Percentiles rank a stretch among this genome's conserved stretches.
Conservation (phyloP, 306 rosid genomes). For the Sechiopsis laciniata region DNA sequence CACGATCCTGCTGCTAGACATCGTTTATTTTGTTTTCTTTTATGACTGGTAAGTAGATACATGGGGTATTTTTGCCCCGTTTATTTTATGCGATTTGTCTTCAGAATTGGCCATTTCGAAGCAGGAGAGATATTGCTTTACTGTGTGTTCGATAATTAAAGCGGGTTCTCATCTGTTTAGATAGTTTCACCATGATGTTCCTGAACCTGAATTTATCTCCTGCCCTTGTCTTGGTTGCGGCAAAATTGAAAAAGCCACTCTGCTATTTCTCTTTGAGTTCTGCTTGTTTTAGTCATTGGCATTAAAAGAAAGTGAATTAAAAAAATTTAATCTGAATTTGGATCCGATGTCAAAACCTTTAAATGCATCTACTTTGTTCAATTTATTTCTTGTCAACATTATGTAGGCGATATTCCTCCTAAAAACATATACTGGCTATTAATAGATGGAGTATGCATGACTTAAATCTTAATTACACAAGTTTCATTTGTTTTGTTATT, state of each 20-base stretch:
- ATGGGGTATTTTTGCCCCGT: no score
- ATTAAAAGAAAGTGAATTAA: not conserved
- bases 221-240: no score
- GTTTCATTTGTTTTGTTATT: not conserved
- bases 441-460: not conserved
- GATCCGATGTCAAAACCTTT: not conserved
- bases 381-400: not conserved
- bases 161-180: no score
- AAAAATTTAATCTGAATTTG: not conserved
- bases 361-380: not conserved
- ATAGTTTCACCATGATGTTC: no score
- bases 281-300: not conserved
- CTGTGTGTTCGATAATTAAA: no score
- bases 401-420: not conserved
- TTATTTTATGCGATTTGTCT: no score
- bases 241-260: no score
- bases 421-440: not conserved
- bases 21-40: no score
- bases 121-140: no score
- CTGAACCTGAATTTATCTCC: no score
- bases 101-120: no score
- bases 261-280: not conserved
- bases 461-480: not conserved
- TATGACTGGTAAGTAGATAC: no score
- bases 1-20: not conserved